Base-by-base conservation (phyloP, 345 rosid species). In the Hibiscus mutabilis region DNA sequence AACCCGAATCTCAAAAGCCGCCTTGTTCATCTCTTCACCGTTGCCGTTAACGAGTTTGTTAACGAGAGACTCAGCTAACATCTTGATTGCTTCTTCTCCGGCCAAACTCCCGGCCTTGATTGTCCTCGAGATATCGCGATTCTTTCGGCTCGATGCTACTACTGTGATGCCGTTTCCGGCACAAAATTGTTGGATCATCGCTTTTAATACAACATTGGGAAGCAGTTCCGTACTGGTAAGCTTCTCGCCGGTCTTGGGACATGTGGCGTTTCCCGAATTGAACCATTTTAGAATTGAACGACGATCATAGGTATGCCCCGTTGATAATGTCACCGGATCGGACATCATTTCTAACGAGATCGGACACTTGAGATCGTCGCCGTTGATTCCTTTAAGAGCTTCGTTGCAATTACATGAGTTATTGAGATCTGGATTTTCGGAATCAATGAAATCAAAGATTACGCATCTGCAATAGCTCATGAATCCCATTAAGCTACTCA, bases 261-360 rank as follows among this genome's bases (percentile, higher is more conserved):
- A 87, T 0, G 84, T 87, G 0, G 79, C 51, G 68, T 89, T 89
- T 52, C 94, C 92, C 15, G 91, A 75, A n/a, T 78, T 37, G 65
- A 91, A 81, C 94, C 97, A 91, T 29, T 82, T 89, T 27, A 77
- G 35, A 37, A 91, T 88, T 2, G 94, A 89, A 67, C 76, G 68
- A 29, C 97, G 85, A 70, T 89, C 94, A 69, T 91, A 91, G 0
- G 92, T 89, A 59, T 89, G 94, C 0, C 94, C 97, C 2, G 97
- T 82, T 60, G 76, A 77, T 15, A 89, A 76, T 49, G 84, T 79
- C 42, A 91, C 94, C 0, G 94, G 97, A 75, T 89, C 91, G 2
- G 19, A 75, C 97, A 87, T 91, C 18, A 84, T 73, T 81, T 89
- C 94, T 7, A 91, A 83, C 31, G 94, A 82, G 51, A 91, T 86